phyloP scores from a whole-genome alignment of 2,329 filamentous ascomycete genomes.

The Pseudocercospora fuligena region DNA sequence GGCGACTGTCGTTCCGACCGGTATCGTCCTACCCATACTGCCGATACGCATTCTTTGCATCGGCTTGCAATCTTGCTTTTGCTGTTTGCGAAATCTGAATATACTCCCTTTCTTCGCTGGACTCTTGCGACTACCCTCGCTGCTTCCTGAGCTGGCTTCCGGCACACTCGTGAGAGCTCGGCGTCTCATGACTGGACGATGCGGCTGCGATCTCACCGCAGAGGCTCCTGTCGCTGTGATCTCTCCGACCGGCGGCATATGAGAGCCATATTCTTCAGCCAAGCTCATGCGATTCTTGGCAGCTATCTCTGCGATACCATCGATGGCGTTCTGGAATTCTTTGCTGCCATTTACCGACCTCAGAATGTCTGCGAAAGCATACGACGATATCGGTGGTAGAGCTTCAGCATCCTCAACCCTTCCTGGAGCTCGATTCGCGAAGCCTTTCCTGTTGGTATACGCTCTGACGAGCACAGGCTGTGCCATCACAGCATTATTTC shows the following conservation, averaged over 20 bases:
- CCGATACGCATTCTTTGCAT: constrained; percentile 34
- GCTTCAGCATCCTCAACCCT: constrained; percentile 24
- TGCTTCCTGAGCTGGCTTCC: constrained; percentile 54
- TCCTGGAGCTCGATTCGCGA: constrained; percentile 16
- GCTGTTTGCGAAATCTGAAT: constrained; percentile 33
- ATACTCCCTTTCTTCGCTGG: constrained; percentile 32
- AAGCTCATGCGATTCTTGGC: constrained; percentile 65
- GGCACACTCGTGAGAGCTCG: constrained; percentile 53
- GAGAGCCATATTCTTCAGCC: constrained; percentile 66
- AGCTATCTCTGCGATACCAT: constrained; percentile 67
- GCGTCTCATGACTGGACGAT: constrained; percentile 33
- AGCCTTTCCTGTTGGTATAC: constrained; percentile 28
- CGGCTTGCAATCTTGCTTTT: constrained; percentile 24
- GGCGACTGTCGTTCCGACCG: constrained; percentile 37
- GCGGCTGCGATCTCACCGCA: constrained; percentile 23
- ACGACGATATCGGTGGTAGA: constrained; percentile 40
- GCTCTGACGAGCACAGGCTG: constrained; percentile 50
- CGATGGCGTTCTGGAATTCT: constrained; percentile 62
- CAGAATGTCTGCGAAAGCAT: constrained; percentile 41
- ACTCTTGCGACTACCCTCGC: constrained; percentile 34
- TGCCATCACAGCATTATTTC: constrained; percentile 39
- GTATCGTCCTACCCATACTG: constrained; percentile 36
- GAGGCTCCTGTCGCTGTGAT: constrained; percentile 46
- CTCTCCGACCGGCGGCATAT: constrained; percentile 65
- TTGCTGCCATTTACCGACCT: constrained; percentile 49